Evolutionary conservation across 1,284 basidiomycete species (phyloP).

Genomic region (Sphagnurus paluster): DNA sequence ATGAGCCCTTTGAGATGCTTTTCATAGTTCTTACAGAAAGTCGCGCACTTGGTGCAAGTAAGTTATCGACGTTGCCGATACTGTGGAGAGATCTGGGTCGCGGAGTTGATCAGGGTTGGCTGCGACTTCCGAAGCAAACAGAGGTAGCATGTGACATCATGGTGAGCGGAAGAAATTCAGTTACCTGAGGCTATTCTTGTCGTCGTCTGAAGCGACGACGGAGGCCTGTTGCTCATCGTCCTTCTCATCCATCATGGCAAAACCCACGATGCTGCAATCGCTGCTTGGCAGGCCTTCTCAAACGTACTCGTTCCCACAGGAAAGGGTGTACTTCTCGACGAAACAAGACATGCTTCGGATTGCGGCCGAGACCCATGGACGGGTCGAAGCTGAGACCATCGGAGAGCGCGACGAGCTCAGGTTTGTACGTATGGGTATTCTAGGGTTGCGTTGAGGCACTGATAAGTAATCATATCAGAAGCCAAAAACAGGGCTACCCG

Average conservation of each 20-base stretch:
- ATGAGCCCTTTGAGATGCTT: too few relatives aligned
- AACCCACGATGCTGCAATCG: conserved; percentile 59
- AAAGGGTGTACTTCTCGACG: conserved; percentile 51
- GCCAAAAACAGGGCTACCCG: conserved; percentile 9
- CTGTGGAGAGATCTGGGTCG: too few relatives aligned
- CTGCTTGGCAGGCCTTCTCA: conserved; percentile 59
- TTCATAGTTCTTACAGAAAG: too few relatives aligned
- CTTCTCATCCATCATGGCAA: conserved; percentile 37
- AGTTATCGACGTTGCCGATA: too few relatives aligned
- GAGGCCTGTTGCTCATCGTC: conserved; percentile 1
- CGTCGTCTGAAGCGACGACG: conserved; percentile 7
- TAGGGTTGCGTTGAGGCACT: conserved; percentile 5
- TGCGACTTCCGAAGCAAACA: conserved; percentile 11
- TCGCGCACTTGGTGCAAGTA: too few relatives aligned
- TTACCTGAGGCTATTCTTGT: not conserved
- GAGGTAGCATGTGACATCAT: conserved; percentile 14
- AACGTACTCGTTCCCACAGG: conserved; percentile 46
- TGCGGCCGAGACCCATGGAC: conserved; percentile 25
- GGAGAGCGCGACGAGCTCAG: conserved; percentile 5
- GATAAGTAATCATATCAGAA: conserved; percentile 12
- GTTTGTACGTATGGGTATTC: conserved; percentile 11
- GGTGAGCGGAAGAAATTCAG: not conserved
- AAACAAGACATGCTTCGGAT: conserved; percentile 42
- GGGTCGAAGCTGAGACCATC: conserved; percentile 12
- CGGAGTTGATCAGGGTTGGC: conserved; percentile 19